A percentile compares a stretch with the other conserved stretches of the same genome.
Evolutionary conservation across 179 eudicot genomes (phyloP).

Genomic region (Beta macrorhiza): DNA sequence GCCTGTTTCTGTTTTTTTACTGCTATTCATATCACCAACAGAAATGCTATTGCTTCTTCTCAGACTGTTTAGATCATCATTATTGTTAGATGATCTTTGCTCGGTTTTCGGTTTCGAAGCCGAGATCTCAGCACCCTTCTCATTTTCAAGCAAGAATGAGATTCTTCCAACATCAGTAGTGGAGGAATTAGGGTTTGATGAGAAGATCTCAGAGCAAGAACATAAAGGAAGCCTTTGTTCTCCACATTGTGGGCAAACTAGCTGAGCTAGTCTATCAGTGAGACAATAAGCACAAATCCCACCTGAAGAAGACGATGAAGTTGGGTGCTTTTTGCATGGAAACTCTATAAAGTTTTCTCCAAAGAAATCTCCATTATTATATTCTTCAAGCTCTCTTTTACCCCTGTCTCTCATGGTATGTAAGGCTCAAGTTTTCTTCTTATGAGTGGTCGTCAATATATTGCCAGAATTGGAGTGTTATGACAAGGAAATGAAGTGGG

Average conservation of each 20-base stretch:
- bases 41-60: slow-evolving; percentile 62
- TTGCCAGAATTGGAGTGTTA: background rate
- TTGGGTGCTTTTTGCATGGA: slow-evolving; percentile 70
- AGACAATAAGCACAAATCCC: slow-evolving; percentile 80
- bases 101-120: slow-evolving; percentile 13
- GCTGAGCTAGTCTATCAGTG: slow-evolving; percentile 53
- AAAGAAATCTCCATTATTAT: slow-evolving; percentile 24
- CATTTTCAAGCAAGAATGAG: slow-evolving; percentile 71
- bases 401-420: slow-evolving; percentile 63
- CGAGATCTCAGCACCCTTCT: slow-evolving; percentile 26
- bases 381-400: slow-evolving; percentile 45
- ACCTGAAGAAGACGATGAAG: slow-evolving; percentile 39
- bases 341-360: slow-evolving; percentile 35
- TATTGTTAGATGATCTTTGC: slow-evolving; percentile 17
- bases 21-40: slow-evolving; percentile 34
- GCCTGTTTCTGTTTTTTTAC: slow-evolving; percentile 22
- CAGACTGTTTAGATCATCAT: slow-evolving; percentile 34
- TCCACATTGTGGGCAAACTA: slow-evolving; percentile 75
- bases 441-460: background rate
- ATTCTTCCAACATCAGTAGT: slow-evolving; percentile 52
- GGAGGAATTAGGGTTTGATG: slow-evolving; percentile 39
- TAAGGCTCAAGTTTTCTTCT: background rate
- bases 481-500: slow-evolving; percentile 13
- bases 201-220: slow-evolving; percentile 49
- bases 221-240: slow-evolving; percentile 66